Base-by-base conservation (phyloP, 2,329 filamentous ascomycete species). In the Sphaerulina vaccinii region DNA sequence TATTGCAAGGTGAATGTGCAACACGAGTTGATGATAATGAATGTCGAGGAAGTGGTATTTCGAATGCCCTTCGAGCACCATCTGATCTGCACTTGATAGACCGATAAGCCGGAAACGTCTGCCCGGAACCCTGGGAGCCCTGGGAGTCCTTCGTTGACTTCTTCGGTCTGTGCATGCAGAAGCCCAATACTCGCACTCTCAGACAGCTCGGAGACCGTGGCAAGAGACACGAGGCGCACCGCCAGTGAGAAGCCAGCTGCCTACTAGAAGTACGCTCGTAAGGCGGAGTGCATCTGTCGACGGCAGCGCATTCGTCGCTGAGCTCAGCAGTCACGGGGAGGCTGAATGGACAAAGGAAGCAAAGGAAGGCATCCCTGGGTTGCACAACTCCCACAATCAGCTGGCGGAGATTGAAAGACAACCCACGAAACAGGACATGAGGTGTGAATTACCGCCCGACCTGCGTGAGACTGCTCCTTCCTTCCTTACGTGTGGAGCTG, bases 381-480 rank as follows among this genome's bases (percentile, higher is more conserved):
- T 32, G 43, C 43, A 46, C 43, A 37, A 38, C 29, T 24, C 40
- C 40, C 40, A 43, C 24, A 22, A 42, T 24, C 22, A 24, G 39
- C 39, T 32, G 40, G n/a, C 23, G 22, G 32, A 16, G 44, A 32
- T 38, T 44, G 44, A 45, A 21, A 24, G 47, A 42, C 37, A 36
- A 18, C 23, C 9, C 6, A 16, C 23, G 23, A 24, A 43, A 43
- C 22, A 43, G 40, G 40, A 43, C 40, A 18, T 43, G 40, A 43
- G 40, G 40, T 43, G 22, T 43, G 40, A 29, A 6, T 18, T 29
- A 23, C 29, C 16, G 13, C 23, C 40, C 15, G 23, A 15, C 22
- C 3, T 32, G 24, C 40, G 23, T 32, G n/a, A 11, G 24, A 15
- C 40, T 43, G 11, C 21, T 27, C 23, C n/a, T 42, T 10, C 15